Conservation (phyloP, 805 yeast genomes). For the Candida michaelii region DNA sequence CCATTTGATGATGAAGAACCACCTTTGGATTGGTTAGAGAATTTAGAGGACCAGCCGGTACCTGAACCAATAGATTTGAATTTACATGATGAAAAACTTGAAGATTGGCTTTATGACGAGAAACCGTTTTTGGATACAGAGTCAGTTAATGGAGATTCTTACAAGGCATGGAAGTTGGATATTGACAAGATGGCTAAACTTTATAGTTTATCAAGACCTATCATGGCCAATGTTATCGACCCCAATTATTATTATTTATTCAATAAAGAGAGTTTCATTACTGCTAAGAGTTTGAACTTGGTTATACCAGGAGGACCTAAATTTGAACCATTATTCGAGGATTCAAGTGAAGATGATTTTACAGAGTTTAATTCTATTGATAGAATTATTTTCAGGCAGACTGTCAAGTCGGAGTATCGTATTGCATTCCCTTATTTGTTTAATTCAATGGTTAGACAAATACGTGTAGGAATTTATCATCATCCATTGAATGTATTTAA, state of each 20-base stretch:
- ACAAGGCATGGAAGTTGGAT: conserved; percentile 67
- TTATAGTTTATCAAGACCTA: conserved; percentile 67
- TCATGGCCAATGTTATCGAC: conserved; percentile 58
- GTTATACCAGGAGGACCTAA: conserved; percentile 96
- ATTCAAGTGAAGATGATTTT: conserved; percentile 62
- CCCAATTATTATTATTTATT: conserved; percentile 68
- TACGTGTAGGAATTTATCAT: conserved; percentile 61
- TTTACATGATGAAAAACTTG: conserved; percentile 60
- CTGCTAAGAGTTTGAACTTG: conserved; percentile 86
- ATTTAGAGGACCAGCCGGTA: conserved; percentile 69
- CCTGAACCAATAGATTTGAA: conserved; percentile 69
- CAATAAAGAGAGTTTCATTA: conserved; percentile 75
- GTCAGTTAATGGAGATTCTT: conserved; percentile 73
- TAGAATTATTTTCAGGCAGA: conserved; percentile 76
- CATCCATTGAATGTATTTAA: conserved; percentile 56
- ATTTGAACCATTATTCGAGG: conserved; percentile 81
- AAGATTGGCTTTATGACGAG: conserved; percentile 80
- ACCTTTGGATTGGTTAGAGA: conserved; percentile 79
- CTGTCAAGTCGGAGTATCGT: conserved; percentile 76
- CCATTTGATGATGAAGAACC: conserved; percentile 98
- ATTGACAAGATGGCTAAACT: conserved; percentile 63
- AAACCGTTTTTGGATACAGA: conserved; percentile 58
- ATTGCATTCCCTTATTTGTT: conserved; percentile 86
- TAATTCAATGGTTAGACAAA: conserved; percentile 71
- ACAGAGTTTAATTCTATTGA: conserved; percentile 91